Evolutionary conservation across 2,329 filamentous ascomycete species (phyloP), one percentile per base, ranked within the genome.

Genomic region (Xylariaceae sp.): DNA sequence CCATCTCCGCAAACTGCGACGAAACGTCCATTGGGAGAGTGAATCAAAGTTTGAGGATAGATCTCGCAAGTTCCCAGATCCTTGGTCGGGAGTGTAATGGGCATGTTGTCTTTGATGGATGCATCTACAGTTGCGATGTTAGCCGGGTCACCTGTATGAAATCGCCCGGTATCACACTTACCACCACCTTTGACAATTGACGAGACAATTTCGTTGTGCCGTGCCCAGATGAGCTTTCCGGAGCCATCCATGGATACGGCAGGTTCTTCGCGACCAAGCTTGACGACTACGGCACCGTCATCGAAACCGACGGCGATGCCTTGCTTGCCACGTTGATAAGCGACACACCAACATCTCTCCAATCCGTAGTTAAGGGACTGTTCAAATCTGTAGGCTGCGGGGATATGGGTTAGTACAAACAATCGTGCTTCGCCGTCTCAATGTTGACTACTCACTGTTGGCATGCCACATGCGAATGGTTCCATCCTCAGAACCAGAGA

Each of bases 391-490:
- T 97, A 97, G 56, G 94, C 61, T 63, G 30, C 17, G 15, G 52
- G 2, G 17, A 53, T 11, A 47, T 11, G 10, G 53, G 61, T 63
- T 50, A 63, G 59, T 51, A 17, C 30, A 8, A 11, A 17, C 15
- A n/a, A 8, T 6, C 17, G 49, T 39, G 3, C 48, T 30, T 6
- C 37, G 1, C 1, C 37, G 11, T 41, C 9, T 41, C 37, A 41
- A 41, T 41, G 11, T 23, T 10, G 13, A 47, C 17, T 41, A 57
- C 61, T 61, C 53, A 63, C 61, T 99, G 72, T 96, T 97, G 65
- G 93, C 92, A 73, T 99, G 92, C 94, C 94, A 99, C 74, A 99
- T 92, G 76, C 96, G 95, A 73, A 99, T 87, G 0, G 92, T 96
- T 65, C 93, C 93, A 75, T 99, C 94, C 76, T 99, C 94, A 30